A percentile compares a stretch with the other conserved stretches of the same genome.
Evolutionary conservation across 495 filamentous ascomycete species (phyloP).

Genomic region (Elasticomyces elasticus): DNA sequence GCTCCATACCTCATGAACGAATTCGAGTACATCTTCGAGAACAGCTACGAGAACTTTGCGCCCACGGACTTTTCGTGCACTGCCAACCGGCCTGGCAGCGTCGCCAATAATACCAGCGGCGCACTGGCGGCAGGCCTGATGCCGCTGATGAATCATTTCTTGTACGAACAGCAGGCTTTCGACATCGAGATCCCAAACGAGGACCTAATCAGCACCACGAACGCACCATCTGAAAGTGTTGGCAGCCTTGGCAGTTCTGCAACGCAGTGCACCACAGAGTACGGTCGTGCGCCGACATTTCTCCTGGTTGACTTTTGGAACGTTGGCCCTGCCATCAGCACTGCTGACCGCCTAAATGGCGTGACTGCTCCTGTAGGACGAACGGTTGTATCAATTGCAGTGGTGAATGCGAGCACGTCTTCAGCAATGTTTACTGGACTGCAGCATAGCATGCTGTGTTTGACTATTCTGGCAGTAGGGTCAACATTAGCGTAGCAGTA

Average conservation of each 20-base stretch:
- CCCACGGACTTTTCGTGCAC: conserved; percentile 27
- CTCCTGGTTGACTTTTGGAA: conserved; percentile 32
- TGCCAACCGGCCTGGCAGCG: conserved; percentile 24
- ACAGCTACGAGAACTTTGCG: conserved; percentile 26
- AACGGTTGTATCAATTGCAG: conserved; percentile 3
- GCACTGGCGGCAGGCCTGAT: conserved; percentile 26
- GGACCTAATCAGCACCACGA: conserved; percentile 13
- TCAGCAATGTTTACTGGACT: not conserved
- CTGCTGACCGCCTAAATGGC: conserved; percentile 29
- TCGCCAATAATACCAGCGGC: conserved; percentile 9
- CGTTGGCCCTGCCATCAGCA: conserved; percentile 29
- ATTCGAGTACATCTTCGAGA: conserved; percentile 35
- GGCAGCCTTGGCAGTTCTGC: conserved; percentile 25
- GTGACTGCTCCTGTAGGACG: conserved; percentile 22
- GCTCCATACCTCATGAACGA: conserved; percentile 34
- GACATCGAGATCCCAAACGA: conserved; percentile 22
- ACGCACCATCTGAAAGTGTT: conserved; percentile 15
- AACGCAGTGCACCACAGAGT: conserved; percentile 21
- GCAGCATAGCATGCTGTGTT: not conserved
- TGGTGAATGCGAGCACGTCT: not conserved
- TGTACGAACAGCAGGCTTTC: conserved; percentile 21
- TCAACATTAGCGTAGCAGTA: not conserved
- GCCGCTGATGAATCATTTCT: conserved; percentile 32
- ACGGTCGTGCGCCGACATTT: conserved; percentile 23
- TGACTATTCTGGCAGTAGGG: conserved; percentile 3